These are phyloP conservation scores for Mediolabrus comicus DNA, from an alignment of 108 stramenopile species.

Conservation along the genomic window DNA sequence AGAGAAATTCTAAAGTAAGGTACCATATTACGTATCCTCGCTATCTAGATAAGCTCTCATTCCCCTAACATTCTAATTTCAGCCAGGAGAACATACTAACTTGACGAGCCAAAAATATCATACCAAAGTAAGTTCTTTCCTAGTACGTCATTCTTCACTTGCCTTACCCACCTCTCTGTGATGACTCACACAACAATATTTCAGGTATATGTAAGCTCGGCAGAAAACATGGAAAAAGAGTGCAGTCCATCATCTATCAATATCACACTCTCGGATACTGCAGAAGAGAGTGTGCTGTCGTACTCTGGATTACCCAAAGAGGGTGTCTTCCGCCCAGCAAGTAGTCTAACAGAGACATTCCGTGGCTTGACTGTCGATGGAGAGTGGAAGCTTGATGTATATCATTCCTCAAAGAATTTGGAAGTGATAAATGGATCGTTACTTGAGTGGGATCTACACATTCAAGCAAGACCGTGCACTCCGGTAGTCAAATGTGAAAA, in stretches of 20 bases:
- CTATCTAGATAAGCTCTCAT: too few relatives aligned
- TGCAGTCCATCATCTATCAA: constrained; percentile 12
- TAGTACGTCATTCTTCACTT: too few relatives aligned
- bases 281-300: constrained; percentile 20
- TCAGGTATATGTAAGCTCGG: constrained; percentile 17
- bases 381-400: constrained; percentile 24
- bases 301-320: constrained; percentile 10
- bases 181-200: too few relatives aligned
- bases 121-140: too few relatives aligned
- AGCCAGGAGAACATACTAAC: too few relatives aligned
- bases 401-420: background rate
- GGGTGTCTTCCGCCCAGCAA: constrained; percentile 36
- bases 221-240: constrained; percentile 6
- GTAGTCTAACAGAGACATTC: constrained; percentile 15
- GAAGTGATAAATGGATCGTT: background rate
- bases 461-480: constrained; percentile 22
- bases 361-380: constrained; percentile 20
- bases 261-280: constrained; percentile 23
- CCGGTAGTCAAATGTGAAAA: constrained; percentile 20
- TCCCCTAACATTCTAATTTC: too few relatives aligned
- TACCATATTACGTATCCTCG: too few relatives aligned
- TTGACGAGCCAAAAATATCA: too few relatives aligned
- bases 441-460: constrained; percentile 21
- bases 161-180: too few relatives aligned
- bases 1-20: too few relatives aligned